Evolutionary conservation across 1,284 basidiomycete species (phyloP), one percentile per base, ranked within the genome.

Genomic region (Clitocybe nebularis): DNA sequence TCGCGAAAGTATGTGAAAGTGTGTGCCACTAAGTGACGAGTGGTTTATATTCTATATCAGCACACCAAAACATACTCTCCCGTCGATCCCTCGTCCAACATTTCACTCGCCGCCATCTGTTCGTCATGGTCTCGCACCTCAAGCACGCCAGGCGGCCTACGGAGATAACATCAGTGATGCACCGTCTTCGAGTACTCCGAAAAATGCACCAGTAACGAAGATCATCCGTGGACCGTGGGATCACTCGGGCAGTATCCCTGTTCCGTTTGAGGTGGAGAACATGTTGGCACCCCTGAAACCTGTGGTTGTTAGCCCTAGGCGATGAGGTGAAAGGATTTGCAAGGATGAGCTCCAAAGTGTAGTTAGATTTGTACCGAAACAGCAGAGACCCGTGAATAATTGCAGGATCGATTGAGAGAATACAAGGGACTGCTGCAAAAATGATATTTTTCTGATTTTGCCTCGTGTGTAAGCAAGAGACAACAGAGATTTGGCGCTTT

Each of bases 141-240:
- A 17, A 32, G 29, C 13, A 7, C 29, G 29, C 50, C 62, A 34
- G 48, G 55, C 20, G 61, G 57, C 17, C 4, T 29, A 32, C 53
- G 55, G 1, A 57, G 67, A 1, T 30, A 52, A 1, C 52, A 60
- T 3, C 42, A 55, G 41, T 26, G 41, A 39, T 39, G 44, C 43
- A 23, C 45, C 48, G 39, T 50, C 10, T 41, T 30, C 37, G 25
- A 45, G 44, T 25, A 41, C 41, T 34, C n/a, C 40, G 44, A 23
- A 35, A n/a, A 40, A 39, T 43, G 44, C 43, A 28, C 20, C 22
- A 29, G 36, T 29, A 36, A 37, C 40, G 23, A 52, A 52, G 44
- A 50, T 45, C 35, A 41, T 63, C 37, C 66, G 75, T 16, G 79
- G 77, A 0, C 77, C 78, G 11, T 81, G 80, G 79, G 75, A 80